Base-by-base conservation (phyloP, 2,329 filamentous ascomycete species). In the Endothia cerciana region DNA sequence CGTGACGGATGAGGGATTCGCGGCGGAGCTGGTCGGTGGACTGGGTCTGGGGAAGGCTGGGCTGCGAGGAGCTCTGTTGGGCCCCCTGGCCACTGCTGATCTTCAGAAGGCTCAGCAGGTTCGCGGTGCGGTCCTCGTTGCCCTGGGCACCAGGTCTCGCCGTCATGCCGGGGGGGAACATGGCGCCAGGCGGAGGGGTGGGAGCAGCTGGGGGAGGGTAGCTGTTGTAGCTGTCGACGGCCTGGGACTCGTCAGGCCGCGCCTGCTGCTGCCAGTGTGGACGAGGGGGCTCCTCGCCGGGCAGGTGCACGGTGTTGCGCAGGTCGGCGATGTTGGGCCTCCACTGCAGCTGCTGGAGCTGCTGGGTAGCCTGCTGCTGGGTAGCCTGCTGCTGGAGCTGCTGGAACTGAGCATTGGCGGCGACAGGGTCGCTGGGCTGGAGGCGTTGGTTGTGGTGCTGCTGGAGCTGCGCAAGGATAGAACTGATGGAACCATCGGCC, bases 71-170 rank as follows among this genome's bases (percentile, higher is more conserved):
- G 66, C n/a, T 64, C 66, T 63, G 67, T 65, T 68, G 65, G 17
- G 51, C 60, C 53, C 66, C 66, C 51, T 69, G 70, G 59, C 77
- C 76, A 56, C 80, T 78, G 69, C 82, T 86, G 72, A 87, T 88
- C 79, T 89, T 89, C 74, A 89, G 82, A 64, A 89, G 79, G 70
- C 85, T 88, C 73, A 89, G 77, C 71, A 89, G 74, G 70, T 84
- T 86, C 65, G 82, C 79, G 51, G 83, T 85, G 71, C 84, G 83
- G 62, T 85, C 83, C 49, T 75, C 73, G 40, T 74, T 73, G 19
- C 71, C 64, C n/a, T 59, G n/a, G 7, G 68, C 66, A 40, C 68
- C 71, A 36, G 73, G 73, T 40, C 78, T 76, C 69, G 76, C 76
- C 30, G 82, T 77, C 67, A 78, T 70, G 22, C 74, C 76, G 19